Percentiles rank a stretch among this genome's conserved stretches.
Conservation (phyloP, 371 early-diverging fungal genomes). For the Mucor piriformis region DNA sequence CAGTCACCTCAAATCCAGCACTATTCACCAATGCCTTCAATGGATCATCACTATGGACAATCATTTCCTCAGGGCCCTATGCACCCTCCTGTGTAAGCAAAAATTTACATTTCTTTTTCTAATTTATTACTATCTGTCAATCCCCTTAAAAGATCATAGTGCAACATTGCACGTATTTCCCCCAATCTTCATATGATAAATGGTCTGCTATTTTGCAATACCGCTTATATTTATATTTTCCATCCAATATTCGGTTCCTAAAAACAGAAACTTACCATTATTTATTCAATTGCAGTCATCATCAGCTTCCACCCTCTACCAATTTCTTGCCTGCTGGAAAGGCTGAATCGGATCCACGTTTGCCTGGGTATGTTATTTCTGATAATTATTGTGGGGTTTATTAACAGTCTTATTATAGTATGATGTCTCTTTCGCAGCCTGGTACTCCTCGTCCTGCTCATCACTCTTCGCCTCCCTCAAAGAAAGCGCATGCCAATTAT, state of each 20-base stretch:
- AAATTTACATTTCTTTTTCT: constrained; percentile 1
- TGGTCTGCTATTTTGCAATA: constrained; percentile 9
- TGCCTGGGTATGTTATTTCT: constrained; percentile 40
- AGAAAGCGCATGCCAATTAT: constrained; percentile 25
- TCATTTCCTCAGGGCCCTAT: constrained; percentile 34
- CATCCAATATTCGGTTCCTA: neutral
- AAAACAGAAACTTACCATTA: constrained; percentile 2
- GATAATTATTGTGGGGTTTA: constrained; percentile 1
- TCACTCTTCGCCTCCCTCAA: constrained; percentile 23
- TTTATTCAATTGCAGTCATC: constrained; percentile 23
- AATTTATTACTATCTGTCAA: neutral
- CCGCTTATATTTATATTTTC: constrained; percentile 1
- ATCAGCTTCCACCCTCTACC: constrained; percentile 29
- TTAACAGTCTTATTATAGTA: constrained; percentile 21
- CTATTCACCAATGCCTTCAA: constrained; percentile 27
- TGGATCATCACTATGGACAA: constrained; percentile 34
- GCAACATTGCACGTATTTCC: constrained; percentile 27
- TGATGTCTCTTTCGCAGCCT: constrained; percentile 53
- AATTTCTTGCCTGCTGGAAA: constrained; percentile 33
- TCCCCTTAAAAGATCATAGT: constrained; percentile 9
- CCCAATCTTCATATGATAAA: neutral
- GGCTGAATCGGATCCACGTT: constrained; percentile 38
- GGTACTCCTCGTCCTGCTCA: constrained; percentile 48
- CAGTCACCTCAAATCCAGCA: constrained; percentile 36
- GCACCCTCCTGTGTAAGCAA: constrained; percentile 46